Evolutionary conservation across 106 monocot genomes (phyloP), one percentile per base, ranked within the genome.

Genomic region (Dendrobium catenatum): DNA sequence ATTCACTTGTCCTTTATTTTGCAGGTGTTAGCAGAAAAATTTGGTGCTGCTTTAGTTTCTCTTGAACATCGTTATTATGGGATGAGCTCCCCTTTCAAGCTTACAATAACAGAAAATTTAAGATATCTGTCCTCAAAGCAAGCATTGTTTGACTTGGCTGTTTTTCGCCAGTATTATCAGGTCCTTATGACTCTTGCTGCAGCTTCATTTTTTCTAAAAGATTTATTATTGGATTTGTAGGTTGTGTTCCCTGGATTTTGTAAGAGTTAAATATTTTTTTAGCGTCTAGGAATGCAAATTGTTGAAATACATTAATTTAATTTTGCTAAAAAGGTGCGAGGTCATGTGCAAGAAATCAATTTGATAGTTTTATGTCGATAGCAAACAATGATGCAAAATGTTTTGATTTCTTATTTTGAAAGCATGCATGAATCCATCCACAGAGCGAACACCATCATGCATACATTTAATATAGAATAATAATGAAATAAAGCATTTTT

Each of bases 51-150:
- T 75, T 68, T 98, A 64, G 89, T 95, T 79, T 88, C 94, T 55
- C 98, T 89, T 81, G 98, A 98, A 86, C 98, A 98, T 86, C 89
- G 98, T 9, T 98, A 98, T 78, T 98, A 98, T 86, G 98, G 98
- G 41, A 93, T 93, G 84, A 95, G 98, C 58, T 89, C 90, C 41
- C 98, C 98, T 80, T 98, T 94, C 77, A 48, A 88, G 78, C 43
- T 61, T 42, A 72, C 86, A 49, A 87, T 89, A 41, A 93, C 98
- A 41, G 79, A 93, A 75, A 98, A 98, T 75, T 84, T 98, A 46
- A 83, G 77, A 84, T 98, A 87, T 81, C 88, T 98, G 17, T 98
- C 98, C 42, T 98, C 98, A 77, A 98, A 98, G 78, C 97, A 98
- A 75, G 98, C 98, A 59, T 84, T 98, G 26, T 98, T 89, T 92